Conservation (phyloP, 2,329 filamentous ascomycete genomes). For the Ophiostoma fasciatum region DNA sequence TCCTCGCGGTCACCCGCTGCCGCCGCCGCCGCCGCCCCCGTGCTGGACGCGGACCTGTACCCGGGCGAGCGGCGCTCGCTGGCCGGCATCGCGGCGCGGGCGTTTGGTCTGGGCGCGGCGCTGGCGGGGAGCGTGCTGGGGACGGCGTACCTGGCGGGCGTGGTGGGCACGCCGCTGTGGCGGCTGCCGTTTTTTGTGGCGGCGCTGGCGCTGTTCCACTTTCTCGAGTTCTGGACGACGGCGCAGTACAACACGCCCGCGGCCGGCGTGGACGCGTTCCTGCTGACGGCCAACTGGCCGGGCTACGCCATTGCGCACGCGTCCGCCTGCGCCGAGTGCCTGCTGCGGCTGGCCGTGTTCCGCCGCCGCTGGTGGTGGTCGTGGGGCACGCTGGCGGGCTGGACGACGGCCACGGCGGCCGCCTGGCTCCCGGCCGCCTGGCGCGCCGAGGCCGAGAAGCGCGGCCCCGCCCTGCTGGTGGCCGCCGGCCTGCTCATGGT, state of each 20-base stretch:
- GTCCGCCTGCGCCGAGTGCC: slow-evolving; percentile 57
- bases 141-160: slow-evolving; percentile 19
- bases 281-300: slow-evolving; percentile 72
- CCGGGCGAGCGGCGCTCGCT: slow-evolving; percentile 40
- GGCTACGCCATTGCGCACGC: slow-evolving; percentile 74
- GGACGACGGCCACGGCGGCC: no score
- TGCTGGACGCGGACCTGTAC: slow-evolving; percentile 20
- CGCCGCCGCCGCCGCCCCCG: slow-evolving; percentile 12
- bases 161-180: slow-evolving; percentile 36
- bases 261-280: slow-evolving; percentile 60
- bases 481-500: slow-evolving; percentile 50
- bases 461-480: no score
- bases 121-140: slow-evolving; percentile 22
- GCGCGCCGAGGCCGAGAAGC: slow-evolving; percentile 14
- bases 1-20: slow-evolving; percentile 1
- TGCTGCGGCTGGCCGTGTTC: slow-evolving; percentile 43
- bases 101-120: slow-evolving; percentile 35
- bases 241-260: slow-evolving; percentile 66
- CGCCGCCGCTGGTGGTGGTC: slow-evolving; percentile 33
- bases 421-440: slow-evolving; percentile 17
- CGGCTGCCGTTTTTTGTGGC: slow-evolving; percentile 51
- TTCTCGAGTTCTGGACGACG: slow-evolving; percentile 89
- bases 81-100: slow-evolving; percentile 41
- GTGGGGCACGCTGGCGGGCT: no score
- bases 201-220: slow-evolving; percentile 71